These are phyloP conservation scores for Coniferiporia weirii DNA, from an alignment of 1,284 basidiomycete genomes.

Conservation along the genomic window DNA sequence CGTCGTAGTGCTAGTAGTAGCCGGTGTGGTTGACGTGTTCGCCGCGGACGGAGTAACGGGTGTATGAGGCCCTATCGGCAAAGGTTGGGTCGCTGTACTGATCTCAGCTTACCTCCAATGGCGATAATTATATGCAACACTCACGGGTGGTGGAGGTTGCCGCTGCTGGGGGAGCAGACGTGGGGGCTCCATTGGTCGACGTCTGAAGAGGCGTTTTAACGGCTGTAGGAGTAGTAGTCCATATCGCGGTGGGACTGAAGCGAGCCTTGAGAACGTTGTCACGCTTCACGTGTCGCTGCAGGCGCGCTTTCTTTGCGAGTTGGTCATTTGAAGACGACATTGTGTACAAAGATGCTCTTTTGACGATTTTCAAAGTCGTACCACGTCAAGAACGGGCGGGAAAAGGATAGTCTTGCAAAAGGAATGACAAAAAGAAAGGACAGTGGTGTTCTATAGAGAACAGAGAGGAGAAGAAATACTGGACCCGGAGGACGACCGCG, in stretches of 20 bases:
- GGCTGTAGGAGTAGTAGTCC: not conserved
- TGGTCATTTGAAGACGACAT: conserved; percentile 1
- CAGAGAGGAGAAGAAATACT: not conserved
- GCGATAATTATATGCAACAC: not conserved
- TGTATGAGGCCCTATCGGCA: not conserved
- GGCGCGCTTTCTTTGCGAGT: conserved; percentile 5
- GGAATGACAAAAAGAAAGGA: conserved; percentile 14
- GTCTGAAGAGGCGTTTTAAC: not conserved
- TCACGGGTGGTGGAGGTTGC: not conserved
- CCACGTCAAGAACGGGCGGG: not conserved
- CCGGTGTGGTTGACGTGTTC: not conserved
- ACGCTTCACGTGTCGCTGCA: conserved; percentile 10
- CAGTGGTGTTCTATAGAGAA: not conserved
- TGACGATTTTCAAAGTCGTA: not conserved
- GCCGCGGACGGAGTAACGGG: not conserved
- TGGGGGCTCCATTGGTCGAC: not conserved
- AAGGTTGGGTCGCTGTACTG: not conserved
- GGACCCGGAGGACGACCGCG: not conserved
- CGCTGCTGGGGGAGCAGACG: not conserved
- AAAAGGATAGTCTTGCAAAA: conserved; percentile 1
- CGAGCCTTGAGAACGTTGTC: conserved; percentile 2
- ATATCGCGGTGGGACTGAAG: not conserved
- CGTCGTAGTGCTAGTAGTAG: not conserved
- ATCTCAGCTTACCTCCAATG: not conserved
- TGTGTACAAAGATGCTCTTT: not conserved